phyloP scores from a whole-genome alignment of 371 early-diverging fungal species.

The Zopfochytrium polystomum region DNA sequence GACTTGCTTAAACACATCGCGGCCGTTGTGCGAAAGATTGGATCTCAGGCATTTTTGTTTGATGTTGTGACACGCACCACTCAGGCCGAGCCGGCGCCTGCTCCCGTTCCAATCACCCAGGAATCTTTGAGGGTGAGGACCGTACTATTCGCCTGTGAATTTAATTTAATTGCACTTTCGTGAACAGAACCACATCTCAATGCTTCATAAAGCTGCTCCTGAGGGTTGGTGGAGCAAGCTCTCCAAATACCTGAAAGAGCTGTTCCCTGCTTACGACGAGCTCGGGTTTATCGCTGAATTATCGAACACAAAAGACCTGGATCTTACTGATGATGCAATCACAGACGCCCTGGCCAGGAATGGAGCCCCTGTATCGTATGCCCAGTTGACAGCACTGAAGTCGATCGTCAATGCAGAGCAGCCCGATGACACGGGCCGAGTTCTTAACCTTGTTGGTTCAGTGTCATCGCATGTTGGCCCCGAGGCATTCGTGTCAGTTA shows the following conservation, averaged over 20 bases:
- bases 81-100: no score
- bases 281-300: neutral
- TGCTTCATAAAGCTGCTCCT: neutral
- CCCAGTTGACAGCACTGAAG: conserved; percentile 7
- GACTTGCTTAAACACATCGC: conserved; percentile 2
- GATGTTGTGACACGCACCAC: no score
- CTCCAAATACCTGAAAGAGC: conserved; percentile 1
- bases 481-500: conserved; percentile 5
- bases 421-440: conserved; percentile 8
- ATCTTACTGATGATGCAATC: neutral
- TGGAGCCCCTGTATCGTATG: conserved; percentile 13
- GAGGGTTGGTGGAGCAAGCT: conserved; percentile 4
- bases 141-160: no score
- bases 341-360: neutral
- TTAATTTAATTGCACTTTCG: no score
- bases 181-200: neutral
- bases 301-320: conserved; percentile 1
- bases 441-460: conserved; percentile 14
- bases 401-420: conserved; percentile 8
- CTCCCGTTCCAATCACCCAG: no score
- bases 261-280: conserved; percentile 4
- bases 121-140: no score
- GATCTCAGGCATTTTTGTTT: neutral
- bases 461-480: conserved; percentile 17
- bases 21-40: neutral